Evolutionary conservation across 1,139 yeast genomes (phyloP), one percentile per base, ranked within the genome.

Genomic region (Geotrichum siamense): DNA sequence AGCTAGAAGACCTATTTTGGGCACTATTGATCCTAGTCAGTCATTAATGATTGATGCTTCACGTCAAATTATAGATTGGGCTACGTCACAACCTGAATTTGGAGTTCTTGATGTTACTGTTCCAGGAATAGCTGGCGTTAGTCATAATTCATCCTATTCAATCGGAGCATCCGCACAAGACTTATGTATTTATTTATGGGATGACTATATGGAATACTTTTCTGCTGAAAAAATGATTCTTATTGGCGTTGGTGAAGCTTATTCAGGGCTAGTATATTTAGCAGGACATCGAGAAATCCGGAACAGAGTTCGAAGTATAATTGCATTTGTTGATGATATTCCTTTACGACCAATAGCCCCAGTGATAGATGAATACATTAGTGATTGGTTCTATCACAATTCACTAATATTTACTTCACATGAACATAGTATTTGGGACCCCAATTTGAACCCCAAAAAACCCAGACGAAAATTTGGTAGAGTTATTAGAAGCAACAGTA

Each of bases 381-480:
- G 84, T 16, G 96, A 87, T 56, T 89, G 97, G 96, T 91, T 79
- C 61, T 87, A 80, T 65, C 80, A 80, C 52, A 83, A 85, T 55
- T 85, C 96, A 1, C 75, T 89, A 22, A 75, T 91, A 1, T 87
- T 89, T 61, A 77, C 96, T 5, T 75, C 87, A 47, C 68, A 72
- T 44, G 73, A 72, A 49, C 94, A 89, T 59, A 70, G 82, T 3
- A 82, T 93, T 53, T 87, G 95, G 95, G 82, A 64, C 41, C 62
- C 63, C 5, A 68, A 66, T 36, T 71, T 72, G 43, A 74, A 71
- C 41, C 71, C 71, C 39, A 86, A 84, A 58, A 75, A 81, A 57
- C 96, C 96, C 31, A 75, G 96, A 58, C 77, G 86, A 58, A 87
- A 86, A 63, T 86, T 81, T 59, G 98, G 98, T 20, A 73, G 96